phyloP scores from a whole-genome alignment of 2,329 filamentous ascomycete species.

The Fusarium nodosum region DNA sequence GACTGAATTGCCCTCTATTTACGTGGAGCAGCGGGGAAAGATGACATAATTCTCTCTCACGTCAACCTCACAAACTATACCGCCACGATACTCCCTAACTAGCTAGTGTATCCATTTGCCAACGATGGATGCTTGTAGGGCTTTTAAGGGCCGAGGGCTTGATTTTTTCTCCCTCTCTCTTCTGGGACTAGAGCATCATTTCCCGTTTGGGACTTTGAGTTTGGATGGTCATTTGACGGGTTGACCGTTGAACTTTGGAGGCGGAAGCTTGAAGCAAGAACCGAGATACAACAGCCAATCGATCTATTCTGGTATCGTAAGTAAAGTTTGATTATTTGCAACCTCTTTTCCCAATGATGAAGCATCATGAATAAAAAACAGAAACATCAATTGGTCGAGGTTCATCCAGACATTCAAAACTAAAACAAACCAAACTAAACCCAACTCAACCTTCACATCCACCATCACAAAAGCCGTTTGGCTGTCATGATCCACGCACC shows the following conservation, averaged over 20 bases:
- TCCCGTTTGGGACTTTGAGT: conserved; percentile 3
- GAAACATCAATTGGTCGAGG: conserved; percentile 1
- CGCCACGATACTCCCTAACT: conserved; percentile 20
- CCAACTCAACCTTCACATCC: conserved; percentile 23
- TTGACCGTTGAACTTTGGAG: conserved; percentile 1
- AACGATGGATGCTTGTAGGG: conserved; percentile 23
- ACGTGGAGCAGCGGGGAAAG: conserved; percentile 34
- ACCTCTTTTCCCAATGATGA: neutral
- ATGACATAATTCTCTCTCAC: conserved; percentile 7
- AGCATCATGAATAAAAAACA: neutral
- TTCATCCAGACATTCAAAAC: conserved; percentile 32
- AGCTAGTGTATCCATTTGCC: neutral
- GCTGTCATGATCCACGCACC: conserved; percentile 4
- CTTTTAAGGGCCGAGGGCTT: conserved; percentile 38
- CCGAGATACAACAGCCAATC: conserved; percentile 12
- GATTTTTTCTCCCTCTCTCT: conserved; percentile 17
- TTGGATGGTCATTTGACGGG: conserved; percentile 7
- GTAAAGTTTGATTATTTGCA: neutral
- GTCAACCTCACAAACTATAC: conserved; percentile 24
- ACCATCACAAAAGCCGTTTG: conserved; percentile 20
- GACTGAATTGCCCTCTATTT: conserved; percentile 5
- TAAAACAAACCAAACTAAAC: conserved; percentile 21
- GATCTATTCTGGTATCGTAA: neutral
- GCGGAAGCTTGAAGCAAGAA: conserved; percentile 4
- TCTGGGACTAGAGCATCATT: conserved; percentile 5